phyloP scores from a whole-genome alignment of 306 rosid species.

The Citrullus colocynthis region DNA sequence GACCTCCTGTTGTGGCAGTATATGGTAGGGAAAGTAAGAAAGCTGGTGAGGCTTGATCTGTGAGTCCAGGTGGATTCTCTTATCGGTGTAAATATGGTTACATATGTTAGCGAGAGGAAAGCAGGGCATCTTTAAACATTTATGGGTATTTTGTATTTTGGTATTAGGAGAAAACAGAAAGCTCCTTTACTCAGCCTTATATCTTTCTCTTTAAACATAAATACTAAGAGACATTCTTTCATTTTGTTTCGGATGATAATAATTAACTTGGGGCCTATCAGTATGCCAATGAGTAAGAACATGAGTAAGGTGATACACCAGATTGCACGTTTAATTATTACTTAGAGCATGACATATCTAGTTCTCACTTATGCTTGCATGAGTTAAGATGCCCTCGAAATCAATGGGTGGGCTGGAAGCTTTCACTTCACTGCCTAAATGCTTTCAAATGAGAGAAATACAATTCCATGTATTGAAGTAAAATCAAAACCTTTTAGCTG shows the following conservation, averaged over 20 bases:
- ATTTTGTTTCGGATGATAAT: not conserved
- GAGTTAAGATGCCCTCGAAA: not conserved
- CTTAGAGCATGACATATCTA: not conserved
- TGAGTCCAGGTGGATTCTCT: not conserved
- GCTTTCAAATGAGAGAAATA: not conserved
- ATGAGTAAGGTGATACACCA: not conserved
- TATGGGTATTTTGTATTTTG: not conserved
- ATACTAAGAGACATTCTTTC: not conserved
- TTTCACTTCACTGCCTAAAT: not conserved
- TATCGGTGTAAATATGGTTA: not conserved
- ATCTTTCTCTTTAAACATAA: not conserved
- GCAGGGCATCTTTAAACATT: not conserved
- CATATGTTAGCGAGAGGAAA: not conserved
- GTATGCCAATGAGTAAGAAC: not conserved
- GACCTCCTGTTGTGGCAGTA: not conserved
- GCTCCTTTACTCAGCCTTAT: not conserved
- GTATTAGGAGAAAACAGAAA: not conserved
- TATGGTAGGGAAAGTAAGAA: not conserved
- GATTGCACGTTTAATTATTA: not conserved
- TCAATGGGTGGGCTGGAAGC: not conserved
- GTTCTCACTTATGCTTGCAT: not conserved
- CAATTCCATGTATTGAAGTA: not conserved
- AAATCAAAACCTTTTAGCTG: not conserved
- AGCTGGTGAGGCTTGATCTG: not conserved
- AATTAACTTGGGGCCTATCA: no score